Evolutionary conservation across 2,329 filamentous ascomycete genomes (phyloP).

Genomic region (Xylaria arbuscula): DNA sequence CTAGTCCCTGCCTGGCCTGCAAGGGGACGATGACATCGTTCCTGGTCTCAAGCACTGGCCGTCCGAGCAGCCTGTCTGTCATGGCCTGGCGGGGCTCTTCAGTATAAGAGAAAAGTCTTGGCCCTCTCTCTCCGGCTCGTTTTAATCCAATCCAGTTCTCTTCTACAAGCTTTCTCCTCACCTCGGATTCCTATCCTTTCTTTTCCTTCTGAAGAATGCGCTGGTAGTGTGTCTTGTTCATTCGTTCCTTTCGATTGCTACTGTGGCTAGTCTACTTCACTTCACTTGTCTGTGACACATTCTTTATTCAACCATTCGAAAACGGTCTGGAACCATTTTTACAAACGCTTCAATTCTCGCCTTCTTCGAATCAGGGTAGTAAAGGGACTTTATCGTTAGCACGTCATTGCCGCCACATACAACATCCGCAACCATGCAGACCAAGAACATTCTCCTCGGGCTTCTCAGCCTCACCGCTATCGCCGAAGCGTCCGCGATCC

Average conservation of each 20-base stretch:
- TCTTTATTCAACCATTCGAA: slow-evolving; percentile 55
- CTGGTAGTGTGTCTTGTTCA: slow-evolving; percentile 63
- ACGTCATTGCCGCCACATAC: slow-evolving; percentile 37
- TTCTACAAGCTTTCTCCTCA: slow-evolving; percentile 48
- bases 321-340: slow-evolving; percentile 65
- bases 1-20: slow-evolving; percentile 43
- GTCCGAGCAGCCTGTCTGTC: slow-evolving; percentile 42
- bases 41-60: slow-evolving; percentile 44
- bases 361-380: slow-evolving; percentile 40
- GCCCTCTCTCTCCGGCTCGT: slow-evolving; percentile 50
- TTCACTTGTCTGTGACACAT: slow-evolving; percentile 58
- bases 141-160: slow-evolving; percentile 37
- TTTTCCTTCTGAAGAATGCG: slow-evolving; percentile 55
- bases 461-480: slow-evolving; percentile 60
- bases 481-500: slow-evolving; percentile 58
- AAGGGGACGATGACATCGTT: slow-evolving; percentile 47
- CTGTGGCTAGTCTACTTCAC: slow-evolving; percentile 51
- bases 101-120: slow-evolving; percentile 57
- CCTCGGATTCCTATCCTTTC: slow-evolving; percentile 47
- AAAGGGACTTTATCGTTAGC: slow-evolving; percentile 34
- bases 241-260: slow-evolving; percentile 58
- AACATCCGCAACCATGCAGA: slow-evolving; percentile 56
- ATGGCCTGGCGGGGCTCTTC: slow-evolving; percentile 44
- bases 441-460: slow-evolving; percentile 62
- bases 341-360: slow-evolving; percentile 46